These are phyloP conservation scores for Platanthera zijinensis DNA, from an alignment of 106 monocot genomes.

Conservation along the genomic window DNA sequence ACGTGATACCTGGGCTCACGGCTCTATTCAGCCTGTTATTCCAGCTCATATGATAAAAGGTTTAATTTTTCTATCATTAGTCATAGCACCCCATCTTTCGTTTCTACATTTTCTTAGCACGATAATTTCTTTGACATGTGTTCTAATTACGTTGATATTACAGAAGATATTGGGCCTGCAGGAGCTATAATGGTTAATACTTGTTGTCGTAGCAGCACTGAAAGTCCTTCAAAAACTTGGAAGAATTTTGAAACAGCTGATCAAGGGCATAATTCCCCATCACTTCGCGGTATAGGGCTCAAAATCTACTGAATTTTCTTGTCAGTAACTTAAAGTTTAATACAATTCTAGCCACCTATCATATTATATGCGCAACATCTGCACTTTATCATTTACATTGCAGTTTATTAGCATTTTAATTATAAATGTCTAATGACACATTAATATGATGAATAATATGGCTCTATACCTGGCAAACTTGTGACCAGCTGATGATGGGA, in stretches of 20 bases:
- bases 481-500: too few species aligned
- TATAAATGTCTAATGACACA: not conserved
- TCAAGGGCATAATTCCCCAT: constrained; percentile 43
- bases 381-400: not conserved
- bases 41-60: constrained; percentile 47
- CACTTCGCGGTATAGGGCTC: constrained; percentile 41
- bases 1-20: constrained; percentile 47
- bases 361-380: too few species aligned
- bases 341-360: not conserved
- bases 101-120: not conserved
- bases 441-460: not conserved
- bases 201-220: constrained; percentile 48
- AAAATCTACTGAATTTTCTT: not conserved
- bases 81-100: not conserved
- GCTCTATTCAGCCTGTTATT: constrained; percentile 37
- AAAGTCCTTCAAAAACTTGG: constrained; percentile 38
- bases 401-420: not conserved
- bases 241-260: constrained; percentile 43
- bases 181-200: constrained; percentile 28
- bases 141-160: not conserved
- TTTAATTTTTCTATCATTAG: constrained; percentile 10
- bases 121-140: not conserved
- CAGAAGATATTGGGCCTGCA: constrained; percentile 15
- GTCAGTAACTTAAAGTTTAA: not conserved
- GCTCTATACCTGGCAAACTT: too few species aligned